Conservation (phyloP, 2,329 filamentous ascomycete species). For the Epichloe festucae region DNA sequence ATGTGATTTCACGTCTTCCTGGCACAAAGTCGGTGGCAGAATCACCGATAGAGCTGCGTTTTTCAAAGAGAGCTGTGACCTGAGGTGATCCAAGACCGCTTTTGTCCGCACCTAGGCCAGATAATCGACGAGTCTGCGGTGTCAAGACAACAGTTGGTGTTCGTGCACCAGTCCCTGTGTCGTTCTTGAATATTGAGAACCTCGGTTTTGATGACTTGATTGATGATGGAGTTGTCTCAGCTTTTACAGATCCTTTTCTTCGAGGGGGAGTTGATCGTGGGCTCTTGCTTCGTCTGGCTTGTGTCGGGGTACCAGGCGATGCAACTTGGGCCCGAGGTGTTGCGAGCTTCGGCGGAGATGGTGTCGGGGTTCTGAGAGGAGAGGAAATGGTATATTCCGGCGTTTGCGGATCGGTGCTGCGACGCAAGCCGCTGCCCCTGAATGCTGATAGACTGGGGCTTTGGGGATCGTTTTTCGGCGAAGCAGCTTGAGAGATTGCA, state of each 20-base stretch:
- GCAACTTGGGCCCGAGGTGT: conserved; percentile 8
- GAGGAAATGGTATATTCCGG: conserved; percentile 9
- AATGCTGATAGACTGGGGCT: conserved; percentile 44
- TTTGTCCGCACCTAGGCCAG: conserved; percentile 57
- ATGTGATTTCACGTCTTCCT: conserved; percentile 38
- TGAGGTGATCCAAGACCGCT: conserved; percentile 63
- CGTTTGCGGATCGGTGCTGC: conserved; percentile 29
- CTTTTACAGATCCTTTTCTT: conserved; percentile 3
- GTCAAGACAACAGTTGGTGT: conserved; percentile 53
- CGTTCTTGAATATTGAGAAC: conserved; percentile 37
- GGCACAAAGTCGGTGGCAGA: conserved; percentile 50
- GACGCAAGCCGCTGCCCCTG: conserved; percentile 34
- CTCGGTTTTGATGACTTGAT: conserved; percentile 15
- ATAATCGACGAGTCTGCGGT: conserved; percentile 37
- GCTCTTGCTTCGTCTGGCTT: conserved; percentile 6
- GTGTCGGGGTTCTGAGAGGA: conserved; percentile 9
- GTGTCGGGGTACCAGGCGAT: background rate
- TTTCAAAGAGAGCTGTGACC: conserved; percentile 57
- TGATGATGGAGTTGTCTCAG: conserved; percentile 9
- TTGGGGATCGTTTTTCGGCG: conserved; percentile 22
- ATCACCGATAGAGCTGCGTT: conserved; percentile 59
- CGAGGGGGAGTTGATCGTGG: conserved; percentile 7
- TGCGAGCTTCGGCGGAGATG: conserved; percentile 13
- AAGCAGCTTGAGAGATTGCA: conserved; percentile 16
- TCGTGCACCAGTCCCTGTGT: conserved; percentile 38